phyloP scores from a whole-genome alignment of 306 rosid species.

The Argentina anserina region DNA sequence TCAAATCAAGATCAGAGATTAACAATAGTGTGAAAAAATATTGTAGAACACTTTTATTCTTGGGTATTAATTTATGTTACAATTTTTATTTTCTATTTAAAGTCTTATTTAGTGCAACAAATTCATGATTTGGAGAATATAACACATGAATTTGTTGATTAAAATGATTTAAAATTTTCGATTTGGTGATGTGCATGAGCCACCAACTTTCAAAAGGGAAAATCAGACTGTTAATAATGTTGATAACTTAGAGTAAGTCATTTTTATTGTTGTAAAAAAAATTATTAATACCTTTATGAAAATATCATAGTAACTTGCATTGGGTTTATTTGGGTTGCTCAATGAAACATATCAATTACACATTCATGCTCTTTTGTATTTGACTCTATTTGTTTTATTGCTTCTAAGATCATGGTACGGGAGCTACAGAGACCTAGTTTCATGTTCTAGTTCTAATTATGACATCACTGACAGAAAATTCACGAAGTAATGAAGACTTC shows the following conservation, averaged over 20 bases:
- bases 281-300: neutral
- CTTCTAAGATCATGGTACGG: too few species aligned
- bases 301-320: too few species aligned
- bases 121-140: slow-evolving; percentile 12
- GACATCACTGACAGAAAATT: too few species aligned
- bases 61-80: neutral
- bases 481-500: too few species aligned
- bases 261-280: slow-evolving; percentile 9
- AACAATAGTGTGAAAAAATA: neutral
- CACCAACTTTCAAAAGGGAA: slow-evolving; percentile 10
- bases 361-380: too few species aligned
- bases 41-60: neutral
- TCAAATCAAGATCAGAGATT: neutral
- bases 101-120: too few species aligned
- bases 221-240: neutral
- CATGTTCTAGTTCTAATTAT: too few species aligned
- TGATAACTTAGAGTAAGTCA: neutral
- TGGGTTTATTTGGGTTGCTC: too few species aligned
- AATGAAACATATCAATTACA: too few species aligned
- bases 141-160: neutral
- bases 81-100: neutral
- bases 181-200: neutral
- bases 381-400: too few species aligned
- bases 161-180: neutral
- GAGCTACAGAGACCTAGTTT: too few species aligned